Conservation (phyloP, 345 rosid genomes). For the Cardamine resedifolia region DNA sequence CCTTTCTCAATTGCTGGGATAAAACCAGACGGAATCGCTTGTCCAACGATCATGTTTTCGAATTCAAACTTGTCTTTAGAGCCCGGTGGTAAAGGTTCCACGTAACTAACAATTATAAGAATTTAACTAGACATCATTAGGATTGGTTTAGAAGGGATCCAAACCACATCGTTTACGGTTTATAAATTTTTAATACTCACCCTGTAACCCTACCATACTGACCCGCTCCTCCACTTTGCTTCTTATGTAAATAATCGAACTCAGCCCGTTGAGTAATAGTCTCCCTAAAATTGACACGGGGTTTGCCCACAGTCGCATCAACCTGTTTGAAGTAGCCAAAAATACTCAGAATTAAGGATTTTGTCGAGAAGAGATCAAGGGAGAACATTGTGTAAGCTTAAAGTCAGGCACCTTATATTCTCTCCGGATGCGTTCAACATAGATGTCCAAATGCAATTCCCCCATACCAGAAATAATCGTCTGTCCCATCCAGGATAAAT, state of each 20-base stretch:
- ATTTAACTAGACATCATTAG: conserved; percentile 7
- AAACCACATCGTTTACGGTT: not conserved
- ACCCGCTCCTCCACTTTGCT: conserved; percentile 98
- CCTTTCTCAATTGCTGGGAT: conserved; percentile 99
- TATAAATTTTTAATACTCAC: conserved; percentile 44
- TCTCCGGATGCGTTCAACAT: conserved; percentile 92
- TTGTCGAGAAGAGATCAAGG: not conserved
- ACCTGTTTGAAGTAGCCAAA: conserved; percentile 49
- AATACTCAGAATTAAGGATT: not conserved
- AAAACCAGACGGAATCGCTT: conserved; percentile 89
- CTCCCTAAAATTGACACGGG: conserved; percentile 97
- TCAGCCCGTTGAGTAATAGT: conserved; percentile 85
- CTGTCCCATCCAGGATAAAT: conserved; percentile 41
- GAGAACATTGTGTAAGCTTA: conserved; percentile 13
- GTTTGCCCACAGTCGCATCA: conserved; percentile 96
- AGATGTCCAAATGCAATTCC: conserved; percentile 92
- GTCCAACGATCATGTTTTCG: conserved; percentile 93
- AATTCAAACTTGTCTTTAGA: conserved; percentile 79
- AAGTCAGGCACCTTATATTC: conserved; percentile 72
- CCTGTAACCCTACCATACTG: conserved; percentile 94
- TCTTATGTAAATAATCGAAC: conserved; percentile 96
- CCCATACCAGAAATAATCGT: conserved; percentile 99
- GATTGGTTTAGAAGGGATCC: conserved; percentile 2
- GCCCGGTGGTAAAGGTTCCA: conserved; percentile 76
- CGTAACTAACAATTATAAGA: conserved; percentile 49